Base-by-base conservation (phyloP, 2,329 filamentous ascomycete genomes). In the Hypoxylon sp. region DNA sequence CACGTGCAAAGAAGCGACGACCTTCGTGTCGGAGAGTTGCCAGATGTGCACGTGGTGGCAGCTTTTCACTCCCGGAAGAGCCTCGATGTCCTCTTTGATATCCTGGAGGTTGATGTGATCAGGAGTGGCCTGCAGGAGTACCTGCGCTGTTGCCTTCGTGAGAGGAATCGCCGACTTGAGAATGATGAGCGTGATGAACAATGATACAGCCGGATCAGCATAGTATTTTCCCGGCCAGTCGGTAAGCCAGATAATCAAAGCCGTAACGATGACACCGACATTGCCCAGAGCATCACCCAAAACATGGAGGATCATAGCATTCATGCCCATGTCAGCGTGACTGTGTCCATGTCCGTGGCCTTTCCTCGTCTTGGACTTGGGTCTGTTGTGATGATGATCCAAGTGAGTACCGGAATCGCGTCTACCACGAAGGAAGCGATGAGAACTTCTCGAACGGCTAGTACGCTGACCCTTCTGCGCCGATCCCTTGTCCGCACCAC, bases 21-120 rank as follows among this genome's bases (percentile, higher is more conserved):
- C 85, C 83, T 98, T 97, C 57, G 94, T 96, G 77, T 98, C 95
- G 14, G 92, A 97, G 34, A 99, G 87, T 80, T 98, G 95, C 96
- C 96, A 99, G 68, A 99, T 94, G 78, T 99, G 96, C 21, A 99
- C 86, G 79, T 99, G 95, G 80, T 99, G 96, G 76, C 94, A 97
- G 78, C 92, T 93, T 67, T 96, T 84, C 51, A 99, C 92, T 45
- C 94, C 94, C 0, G 92, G 91, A 5, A 99, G 88, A 14, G 87
- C 83, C 76, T 94, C 89, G 59, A 99, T 97, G 78, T 99, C 96
- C 72, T 95, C 91, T 72, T 93, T 92, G 79, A 99, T 95, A 65
- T 98, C 93, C 71, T 94, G 91, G 62, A 98, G 89, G 73, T 91
- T 90, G 74, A 99, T 90, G 59, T 95, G 92, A 65, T 94, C 91